Evolutionary conservation across 192 early-diverging fungal species (phyloP), one percentile per base, ranked within the genome.

Genomic region (Phlyctochytrium arcticum): DNA sequence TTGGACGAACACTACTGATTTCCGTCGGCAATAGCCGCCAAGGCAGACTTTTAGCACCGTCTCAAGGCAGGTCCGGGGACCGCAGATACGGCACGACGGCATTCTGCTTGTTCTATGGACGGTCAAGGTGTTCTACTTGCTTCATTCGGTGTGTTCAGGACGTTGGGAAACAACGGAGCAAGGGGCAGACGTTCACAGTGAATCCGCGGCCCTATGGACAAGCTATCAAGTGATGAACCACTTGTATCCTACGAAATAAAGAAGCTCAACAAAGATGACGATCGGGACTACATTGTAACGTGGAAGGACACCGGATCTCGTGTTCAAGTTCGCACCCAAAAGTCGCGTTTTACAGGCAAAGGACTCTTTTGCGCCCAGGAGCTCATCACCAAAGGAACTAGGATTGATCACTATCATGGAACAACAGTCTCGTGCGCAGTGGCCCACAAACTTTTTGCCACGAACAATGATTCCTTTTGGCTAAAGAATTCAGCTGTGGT

Each of bases 301-400:
- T 64, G 62, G 62, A 35, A 30, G 48, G 6, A 3, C 19, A 54
- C 29, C 29, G 48, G 49, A 3, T 21, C 3, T 6, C 21, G 35
- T 8, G 49, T 64, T 15, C 48, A 48, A 15, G 54, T 66, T 4
- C 53, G 54, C 6, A 46, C 64, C 15, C 23, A 36, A 12, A 35
- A 66, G 48, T 57, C 54, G 6, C 27, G 6, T 6, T 66, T 21
- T 33, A 51, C 55, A 17, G 64, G 64, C 21, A 66, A 66, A 35
- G 64, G 64, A 5, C 64, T 66, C 3, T 66, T 66, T 46, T 66
- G 64, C 44, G 64, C 51, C 27, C 64, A 66, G 33, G 54, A 57
- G 53, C 19, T 23, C 27, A 66, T 66, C 12, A 51, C 64, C 12
- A 30, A 23, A 9, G 64, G 44, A 8, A 33, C 64, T 21, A n/a